These are phyloP conservation scores for Aspergillus transmontanensis DNA, from an alignment of 2,329 filamentous ascomycete species.

Conservation along the genomic window DNA sequence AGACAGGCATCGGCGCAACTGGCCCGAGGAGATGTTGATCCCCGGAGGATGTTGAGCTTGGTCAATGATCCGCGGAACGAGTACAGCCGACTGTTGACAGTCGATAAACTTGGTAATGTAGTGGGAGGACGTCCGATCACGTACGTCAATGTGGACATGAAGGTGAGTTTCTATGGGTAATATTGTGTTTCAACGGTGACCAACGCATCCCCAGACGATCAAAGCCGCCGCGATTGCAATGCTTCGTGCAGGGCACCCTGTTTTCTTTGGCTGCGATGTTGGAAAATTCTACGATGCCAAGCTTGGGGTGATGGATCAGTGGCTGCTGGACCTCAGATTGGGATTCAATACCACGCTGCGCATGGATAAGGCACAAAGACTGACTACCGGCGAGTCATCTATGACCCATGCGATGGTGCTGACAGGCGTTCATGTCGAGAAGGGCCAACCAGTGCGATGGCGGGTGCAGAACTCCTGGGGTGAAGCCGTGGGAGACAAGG, in stretches of 20 bases:
- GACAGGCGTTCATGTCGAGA: slow-evolving; percentile 78
- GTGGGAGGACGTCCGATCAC: slow-evolving; percentile 74
- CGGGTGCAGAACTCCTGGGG: slow-evolving; percentile 88
- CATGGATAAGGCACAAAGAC: slow-evolving; percentile 73
- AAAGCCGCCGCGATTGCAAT: slow-evolving; percentile 75
- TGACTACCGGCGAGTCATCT: slow-evolving; percentile 72
- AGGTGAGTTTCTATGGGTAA: slow-evolving; percentile 6
- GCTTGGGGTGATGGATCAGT: slow-evolving; percentile 78
- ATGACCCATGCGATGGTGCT: slow-evolving; percentile 96
- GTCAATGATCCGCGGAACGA: slow-evolving; percentile 83
- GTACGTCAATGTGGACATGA: slow-evolving; percentile 81
- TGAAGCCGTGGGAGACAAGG: slow-evolving; percentile 67
- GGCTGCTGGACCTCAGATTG: slow-evolving; percentile 75
- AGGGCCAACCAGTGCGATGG: slow-evolving; percentile 73
- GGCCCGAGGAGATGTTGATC: slow-evolving; percentile 12
- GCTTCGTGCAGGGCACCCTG: slow-evolving; percentile 74
- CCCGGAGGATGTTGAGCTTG: slow-evolving; percentile 65
- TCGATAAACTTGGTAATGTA: slow-evolving; percentile 78
- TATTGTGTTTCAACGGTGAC: background rate
- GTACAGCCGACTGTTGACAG: slow-evolving; percentile 71
- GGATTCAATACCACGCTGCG: slow-evolving; percentile 77
- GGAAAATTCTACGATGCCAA: slow-evolving; percentile 73
- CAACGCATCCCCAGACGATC: slow-evolving; percentile 50
- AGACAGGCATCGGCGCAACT: slow-evolving; percentile 56
- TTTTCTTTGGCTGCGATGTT: slow-evolving; percentile 89